A percentile compares a stretch with the other conserved stretches of the same genome.
Evolutionary conservation across 1,284 basidiomycete species (phyloP).

Genomic region (Inonotus obliquus): DNA sequence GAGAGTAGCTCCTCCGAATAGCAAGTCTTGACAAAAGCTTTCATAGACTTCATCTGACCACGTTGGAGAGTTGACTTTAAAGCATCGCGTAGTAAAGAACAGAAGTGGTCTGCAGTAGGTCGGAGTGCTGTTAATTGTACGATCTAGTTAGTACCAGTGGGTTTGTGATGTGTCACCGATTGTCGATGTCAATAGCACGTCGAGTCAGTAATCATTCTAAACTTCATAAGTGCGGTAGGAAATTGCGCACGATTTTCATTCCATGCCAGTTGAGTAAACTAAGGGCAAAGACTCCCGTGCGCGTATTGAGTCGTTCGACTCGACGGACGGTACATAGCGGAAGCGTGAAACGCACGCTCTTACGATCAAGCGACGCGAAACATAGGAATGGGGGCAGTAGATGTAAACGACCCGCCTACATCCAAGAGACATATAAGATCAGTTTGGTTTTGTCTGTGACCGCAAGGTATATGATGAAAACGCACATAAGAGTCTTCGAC

Average conservation of each 20-base stretch:
- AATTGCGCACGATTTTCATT: constrained; percentile 78
- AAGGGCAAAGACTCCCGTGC: constrained; percentile 92
- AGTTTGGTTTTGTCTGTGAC: neutral
- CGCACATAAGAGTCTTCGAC: constrained; percentile 92
- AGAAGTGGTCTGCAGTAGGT: constrained; percentile 94
- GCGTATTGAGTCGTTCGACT: constrained; percentile 90
- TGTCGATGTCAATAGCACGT: neutral
- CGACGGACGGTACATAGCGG: constrained; percentile 91
- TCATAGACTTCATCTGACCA: constrained; percentile 91
- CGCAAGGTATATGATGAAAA: constrained; percentile 22
- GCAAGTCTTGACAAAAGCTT: constrained; percentile 86
- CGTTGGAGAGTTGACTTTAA: constrained; percentile 85
- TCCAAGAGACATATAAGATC: constrained; percentile 1
- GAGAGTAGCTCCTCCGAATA: constrained; percentile 92
- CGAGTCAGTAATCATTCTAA: neutral
- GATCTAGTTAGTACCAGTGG: constrained; percentile 49
- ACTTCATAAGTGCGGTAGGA: neutral
- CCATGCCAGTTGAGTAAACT: constrained; percentile 95
- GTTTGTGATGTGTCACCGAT: neutral
- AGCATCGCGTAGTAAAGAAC: constrained; percentile 82
- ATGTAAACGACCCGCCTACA: constrained; percentile 85
- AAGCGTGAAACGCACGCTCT: constrained; percentile 87
- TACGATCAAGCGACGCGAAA: constrained; percentile 89
- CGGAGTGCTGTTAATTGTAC: constrained; percentile 95
- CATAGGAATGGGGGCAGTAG: constrained; percentile 88